phyloP scores from a whole-genome alignment of 371 early-diverging fungal species.

The Batkoa obscura region DNA sequence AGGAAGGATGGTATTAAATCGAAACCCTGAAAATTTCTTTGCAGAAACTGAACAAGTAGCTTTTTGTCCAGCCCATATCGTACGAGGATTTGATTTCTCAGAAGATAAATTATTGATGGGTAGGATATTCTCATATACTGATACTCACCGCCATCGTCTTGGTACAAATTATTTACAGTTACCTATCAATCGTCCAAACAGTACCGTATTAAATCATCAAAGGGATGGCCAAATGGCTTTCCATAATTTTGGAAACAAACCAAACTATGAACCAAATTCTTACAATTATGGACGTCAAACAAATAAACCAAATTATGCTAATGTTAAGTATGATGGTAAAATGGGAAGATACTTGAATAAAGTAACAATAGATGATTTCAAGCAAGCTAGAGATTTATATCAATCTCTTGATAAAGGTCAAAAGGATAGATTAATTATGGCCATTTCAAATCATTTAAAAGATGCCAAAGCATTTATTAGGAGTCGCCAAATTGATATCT shows the following conservation, averaged over 20 bases:
- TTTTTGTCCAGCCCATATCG: conserved; percentile 49
- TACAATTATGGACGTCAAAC: too few species aligned
- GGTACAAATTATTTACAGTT: conserved; percentile 58
- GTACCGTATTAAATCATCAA: conserved; percentile 39
- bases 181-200: conserved; percentile 51
- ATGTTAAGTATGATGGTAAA: conserved; percentile 12
- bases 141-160: conserved; percentile 63
- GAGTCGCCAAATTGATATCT: conserved; percentile 50
- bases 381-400: conserved; percentile 50
- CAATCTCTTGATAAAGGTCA: conserved; percentile 36
- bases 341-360: conserved; percentile 14
- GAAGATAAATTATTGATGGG: conserved; percentile 62
- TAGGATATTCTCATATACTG: conserved; percentile 61
- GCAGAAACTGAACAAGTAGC: conserved; percentile 64
- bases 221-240: conserved; percentile 50
- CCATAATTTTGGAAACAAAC: conserved; percentile 37
- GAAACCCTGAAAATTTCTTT: conserved; percentile 63
- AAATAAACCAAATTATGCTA: conserved; percentile 7
- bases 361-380: conserved; percentile 44
- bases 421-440: conserved; percentile 41
- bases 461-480: conserved; percentile 47
- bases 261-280: conserved; percentile 61
- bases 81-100: conserved; percentile 54
- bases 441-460: conserved; percentile 50
- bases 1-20: conserved; percentile 49